Percentiles rank a stretch among this genome's conserved stretches.
Conservation (phyloP, 1,139 yeast genomes). For the Pichia sp. region DNA sequence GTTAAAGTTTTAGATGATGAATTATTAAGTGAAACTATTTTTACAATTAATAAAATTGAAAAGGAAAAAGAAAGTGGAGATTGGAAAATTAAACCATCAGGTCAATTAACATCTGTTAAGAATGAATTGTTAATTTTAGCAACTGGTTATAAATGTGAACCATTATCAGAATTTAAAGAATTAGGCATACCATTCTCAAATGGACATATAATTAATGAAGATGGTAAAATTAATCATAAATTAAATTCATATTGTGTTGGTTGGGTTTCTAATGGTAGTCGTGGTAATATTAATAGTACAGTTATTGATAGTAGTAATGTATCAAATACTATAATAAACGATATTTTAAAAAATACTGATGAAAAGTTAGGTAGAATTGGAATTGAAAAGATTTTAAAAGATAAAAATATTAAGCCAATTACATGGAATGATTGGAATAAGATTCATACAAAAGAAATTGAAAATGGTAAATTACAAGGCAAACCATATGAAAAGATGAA, state of each 20-base stretch:
- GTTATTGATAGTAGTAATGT: slow-evolving; percentile 53
- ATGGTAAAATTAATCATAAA: slow-evolving; percentile 47
- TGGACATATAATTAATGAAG: slow-evolving; percentile 59
- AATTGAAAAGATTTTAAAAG: slow-evolving; percentile 28
- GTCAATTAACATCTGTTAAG: slow-evolving; percentile 33
- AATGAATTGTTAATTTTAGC: slow-evolving; percentile 75
- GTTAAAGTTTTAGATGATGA: slow-evolving; percentile 36
- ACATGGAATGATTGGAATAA: slow-evolving; percentile 71
- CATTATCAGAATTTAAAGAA: slow-evolving; percentile 52
- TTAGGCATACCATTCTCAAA: slow-evolving; percentile 47
- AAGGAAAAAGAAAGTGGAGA: slow-evolving; percentile 6
- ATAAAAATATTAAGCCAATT: slow-evolving; percentile 32
- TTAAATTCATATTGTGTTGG: slow-evolving; percentile 77
- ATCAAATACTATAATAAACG: slow-evolving; percentile 20
- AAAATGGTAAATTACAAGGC: slow-evolving; percentile 36
- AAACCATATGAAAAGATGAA: slow-evolving; percentile 56
- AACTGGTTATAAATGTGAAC: slow-evolving; percentile 73
- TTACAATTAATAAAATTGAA: slow-evolving; percentile 43
- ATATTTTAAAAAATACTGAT: slow-evolving; percentile 6
- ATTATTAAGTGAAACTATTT: slow-evolving; percentile 42
- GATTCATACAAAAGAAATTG: slow-evolving; percentile 49
- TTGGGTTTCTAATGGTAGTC: slow-evolving; percentile 86
- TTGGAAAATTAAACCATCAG: slow-evolving; percentile 38
- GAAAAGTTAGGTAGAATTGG: slow-evolving; percentile 21
- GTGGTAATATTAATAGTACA: slow-evolving; percentile 88